Evolutionary conservation across 2,329 filamentous ascomycete species (phyloP).

Genomic region (Rhinocladiella similis): DNA sequence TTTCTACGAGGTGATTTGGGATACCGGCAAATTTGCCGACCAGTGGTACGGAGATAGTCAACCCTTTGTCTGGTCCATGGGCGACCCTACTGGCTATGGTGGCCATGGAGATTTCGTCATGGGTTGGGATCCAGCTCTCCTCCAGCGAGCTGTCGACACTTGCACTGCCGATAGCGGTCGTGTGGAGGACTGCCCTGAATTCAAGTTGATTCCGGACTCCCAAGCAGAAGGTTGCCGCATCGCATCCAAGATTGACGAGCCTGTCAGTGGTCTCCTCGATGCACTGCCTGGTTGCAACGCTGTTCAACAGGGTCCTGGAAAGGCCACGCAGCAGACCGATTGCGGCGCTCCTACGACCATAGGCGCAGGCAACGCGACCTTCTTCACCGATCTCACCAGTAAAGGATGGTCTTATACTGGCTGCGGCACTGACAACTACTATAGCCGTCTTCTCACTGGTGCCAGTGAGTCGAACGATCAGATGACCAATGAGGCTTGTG

Average conservation of each 20-base stretch:
- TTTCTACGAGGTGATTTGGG: conserved; percentile 62
- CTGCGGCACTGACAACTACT: conserved; percentile 54
- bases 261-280: conserved; percentile 26
- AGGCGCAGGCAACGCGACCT: conserved; percentile 36
- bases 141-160: conserved; percentile 66
- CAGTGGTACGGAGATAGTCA: conserved; percentile 42
- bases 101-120: conserved; percentile 67
- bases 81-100: conserved; percentile 53
- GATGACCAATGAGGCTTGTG: conserved; percentile 34
- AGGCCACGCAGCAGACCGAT: conserved; percentile 32
- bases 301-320: conserved; percentile 33
- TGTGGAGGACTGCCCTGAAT: conserved; percentile 61
- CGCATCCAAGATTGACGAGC: conserved; percentile 40
- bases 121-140: conserved; percentile 66
- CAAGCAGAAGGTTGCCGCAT: conserved; percentile 56
- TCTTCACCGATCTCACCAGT: conserved; percentile 48
- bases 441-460: conserved; percentile 38
- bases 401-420: conserved; percentile 61
- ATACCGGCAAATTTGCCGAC: conserved; percentile 52
- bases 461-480: conserved; percentile 25
- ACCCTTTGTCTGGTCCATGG: conserved; percentile 48
- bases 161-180: conserved; percentile 62
- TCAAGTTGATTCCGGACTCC: conserved; percentile 57
- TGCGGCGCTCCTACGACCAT: conserved; percentile 41
- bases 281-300: conserved; percentile 32